Evolutionary conservation across 495 filamentous ascomycete genomes (phyloP), one percentile per base, ranked within the genome.

Genomic region (Aeminium ludgeri): DNA sequence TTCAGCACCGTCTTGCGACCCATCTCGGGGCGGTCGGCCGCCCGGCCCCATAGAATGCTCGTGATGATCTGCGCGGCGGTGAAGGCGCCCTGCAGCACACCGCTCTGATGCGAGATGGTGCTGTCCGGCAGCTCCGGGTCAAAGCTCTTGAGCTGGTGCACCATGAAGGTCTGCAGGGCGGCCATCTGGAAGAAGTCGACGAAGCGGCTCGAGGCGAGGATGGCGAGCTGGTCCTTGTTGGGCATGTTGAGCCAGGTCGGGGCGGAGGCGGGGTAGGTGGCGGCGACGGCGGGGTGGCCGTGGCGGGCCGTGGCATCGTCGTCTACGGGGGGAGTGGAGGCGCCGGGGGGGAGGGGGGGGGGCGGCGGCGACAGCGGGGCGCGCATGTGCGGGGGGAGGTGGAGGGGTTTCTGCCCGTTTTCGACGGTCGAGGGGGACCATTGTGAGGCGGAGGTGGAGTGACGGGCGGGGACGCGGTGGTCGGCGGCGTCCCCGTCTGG

Each of bases 91-190:
- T 53, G 51, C 19, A 58, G 44, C 30, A 56, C 41, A 11, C 55
- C 55, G 1, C 53, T 51, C 36, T 58, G 55, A 38, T 53, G 53
- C 13, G 53, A 47, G 15, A 58, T 56, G 7, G 35, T 43, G 25
- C 37, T 36, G 32, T 58, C 53, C 0, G 53, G 41, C 10, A 56
- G 43, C n/a, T 43, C 33, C 5, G 51, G 52, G 20, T 65, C 62
- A 29, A 64, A 54, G 3, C 45, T 40, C 33, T 52, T 52, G 11
- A 66, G 50, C 46, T 65, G 57, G 34, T 65, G 57, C 49, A 64
- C 82, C 75, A 86, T 79, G 58, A 84, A 86, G 41, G 53, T 59
- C 36, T 64, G 51, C 36, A 66, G 36, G 38, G 60, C 60, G 12
- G 63, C 61, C 43, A 65, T 59, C 53, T 65, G 62, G 36, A 66